A percentile compares a stretch with the other conserved stretches of the same genome.
These are phyloP conservation scores for Psilocybe cubensis DNA, from an alignment of 768 basidiomycete species.

Conservation along the genomic window DNA sequence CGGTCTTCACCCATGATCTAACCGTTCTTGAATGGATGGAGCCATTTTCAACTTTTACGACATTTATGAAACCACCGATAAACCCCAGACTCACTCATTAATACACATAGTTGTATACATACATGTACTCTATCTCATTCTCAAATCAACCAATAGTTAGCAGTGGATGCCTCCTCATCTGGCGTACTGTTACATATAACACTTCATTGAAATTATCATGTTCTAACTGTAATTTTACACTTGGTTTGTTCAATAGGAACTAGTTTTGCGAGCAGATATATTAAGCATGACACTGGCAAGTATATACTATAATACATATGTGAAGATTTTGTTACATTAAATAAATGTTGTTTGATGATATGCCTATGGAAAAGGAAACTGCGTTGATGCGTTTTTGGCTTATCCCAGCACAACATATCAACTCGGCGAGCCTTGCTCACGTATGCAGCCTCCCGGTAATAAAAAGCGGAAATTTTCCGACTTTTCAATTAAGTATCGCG, in stretches of 20 bases:
- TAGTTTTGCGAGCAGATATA: neutral
- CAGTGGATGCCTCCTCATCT: neutral
- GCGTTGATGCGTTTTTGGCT: too few species aligned
- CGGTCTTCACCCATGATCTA: conserved; percentile 29
- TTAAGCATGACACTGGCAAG: neutral
- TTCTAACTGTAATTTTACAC: neutral
- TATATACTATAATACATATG: too few species aligned
- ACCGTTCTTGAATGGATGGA: neutral
- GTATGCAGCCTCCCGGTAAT: conserved; percentile 56
- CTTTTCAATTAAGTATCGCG: conserved; percentile 54
- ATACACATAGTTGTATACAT: conserved; percentile 1
- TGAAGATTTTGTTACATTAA: too few species aligned
- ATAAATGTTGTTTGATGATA: too few species aligned
- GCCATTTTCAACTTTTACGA: conserved; percentile 10
- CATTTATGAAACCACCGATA: conserved; percentile 18
- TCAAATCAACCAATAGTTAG: neutral
- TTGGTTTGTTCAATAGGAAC: neutral
- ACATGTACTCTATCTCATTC: conserved; percentile 1
- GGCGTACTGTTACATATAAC: neutral
- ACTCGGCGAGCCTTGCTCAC: conserved; percentile 25
- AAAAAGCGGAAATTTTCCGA: conserved; percentile 54
- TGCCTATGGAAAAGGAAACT: too few species aligned
- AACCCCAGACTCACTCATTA: neutral
- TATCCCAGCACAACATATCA: neutral
- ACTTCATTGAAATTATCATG: neutral